Conservation (phyloP, 805 yeast genomes). For the Saccharomyces mikatae region DNA sequence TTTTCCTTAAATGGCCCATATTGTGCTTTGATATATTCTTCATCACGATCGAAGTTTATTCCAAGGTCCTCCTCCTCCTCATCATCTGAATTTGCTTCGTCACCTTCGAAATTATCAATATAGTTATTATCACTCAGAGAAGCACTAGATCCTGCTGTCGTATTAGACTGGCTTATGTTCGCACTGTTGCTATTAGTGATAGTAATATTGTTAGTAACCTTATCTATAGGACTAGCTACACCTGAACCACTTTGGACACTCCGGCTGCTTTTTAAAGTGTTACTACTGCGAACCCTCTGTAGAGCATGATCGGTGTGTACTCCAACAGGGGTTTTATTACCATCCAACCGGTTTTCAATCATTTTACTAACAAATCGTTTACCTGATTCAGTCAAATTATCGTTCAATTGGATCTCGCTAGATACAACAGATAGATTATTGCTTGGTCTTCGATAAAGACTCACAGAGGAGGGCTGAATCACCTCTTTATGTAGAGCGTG, state of each 20-base stretch:
- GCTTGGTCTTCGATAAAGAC: slow-evolving; percentile 4
- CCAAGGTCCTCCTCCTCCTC: slow-evolving; percentile 22
- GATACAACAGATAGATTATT: slow-evolving; percentile 19
- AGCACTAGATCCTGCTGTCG: not conserved
- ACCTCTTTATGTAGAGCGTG: not conserved
- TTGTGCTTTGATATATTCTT: slow-evolving; percentile 25
- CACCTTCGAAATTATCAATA: slow-evolving; percentile 31
- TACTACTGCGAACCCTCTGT: not conserved
- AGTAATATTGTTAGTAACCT: slow-evolving; percentile 5
- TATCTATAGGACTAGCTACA: slow-evolving; percentile 2
- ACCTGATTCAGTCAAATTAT: slow-evolving; percentile 28
- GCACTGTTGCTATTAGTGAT: slow-evolving; percentile 1
- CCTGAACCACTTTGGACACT: slow-evolving; percentile 1
- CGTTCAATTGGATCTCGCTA: slow-evolving; percentile 22
- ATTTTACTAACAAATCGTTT: slow-evolving; percentile 25
- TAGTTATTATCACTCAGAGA: slow-evolving; percentile 23
- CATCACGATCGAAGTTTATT: slow-evolving; percentile 19
- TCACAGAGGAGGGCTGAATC: not conserved
- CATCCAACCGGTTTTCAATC: slow-evolving; percentile 20
- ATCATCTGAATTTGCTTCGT: slow-evolving; percentile 34
- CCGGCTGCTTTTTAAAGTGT: not conserved
- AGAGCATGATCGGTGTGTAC: not conserved
- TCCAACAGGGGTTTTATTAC: not conserved
- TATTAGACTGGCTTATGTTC: not conserved
- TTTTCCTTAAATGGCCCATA: slow-evolving; percentile 39